Conservation (phyloP, 2,329 filamentous ascomycete species). For the Penicillium sp. region DNA sequence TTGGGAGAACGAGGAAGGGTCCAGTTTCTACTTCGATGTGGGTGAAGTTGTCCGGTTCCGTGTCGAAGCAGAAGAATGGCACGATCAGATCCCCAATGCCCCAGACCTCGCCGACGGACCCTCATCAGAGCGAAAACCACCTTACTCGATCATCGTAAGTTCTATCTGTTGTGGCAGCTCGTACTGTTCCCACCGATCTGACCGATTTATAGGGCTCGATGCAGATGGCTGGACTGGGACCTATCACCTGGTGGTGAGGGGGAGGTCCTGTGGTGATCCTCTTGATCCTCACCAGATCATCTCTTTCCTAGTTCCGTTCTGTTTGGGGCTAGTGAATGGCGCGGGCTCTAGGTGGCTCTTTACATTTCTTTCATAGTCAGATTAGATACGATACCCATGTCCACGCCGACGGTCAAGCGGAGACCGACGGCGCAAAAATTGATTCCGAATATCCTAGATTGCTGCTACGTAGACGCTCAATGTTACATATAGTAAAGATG, state of each 20-base stretch:
- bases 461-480: not conserved
- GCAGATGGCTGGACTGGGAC: slow-evolving; percentile 51
- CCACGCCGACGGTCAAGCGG: slow-evolving; percentile 20
- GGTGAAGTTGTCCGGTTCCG: slow-evolving; percentile 87
- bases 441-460: slow-evolving; percentile 13
- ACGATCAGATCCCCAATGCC: slow-evolving; percentile 78
- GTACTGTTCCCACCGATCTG: too few relatives aligned
- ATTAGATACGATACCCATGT: slow-evolving; percentile 23
- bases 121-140: slow-evolving; percentile 62
- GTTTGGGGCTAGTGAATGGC: too few relatives aligned
- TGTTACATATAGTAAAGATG: too few relatives aligned
- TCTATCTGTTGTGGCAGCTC: too few relatives aligned
- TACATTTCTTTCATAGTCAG: slow-evolving; percentile 19
- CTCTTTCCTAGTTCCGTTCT: too few relatives aligned
- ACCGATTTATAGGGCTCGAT: slow-evolving; percentile 46
- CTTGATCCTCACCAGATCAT: too few relatives aligned
- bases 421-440: slow-evolving; percentile 13
- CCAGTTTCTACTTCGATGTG: slow-evolving; percentile 82
- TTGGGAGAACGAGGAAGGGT: slow-evolving; percentile 74
- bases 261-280: too few relatives aligned
- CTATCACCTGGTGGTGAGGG: slow-evolving; percentile 52
- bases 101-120: slow-evolving; percentile 67
- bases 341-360: slow-evolving; percentile 14
- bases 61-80: slow-evolving; percentile 86
- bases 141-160: slow-evolving; percentile 51